Conservation (phyloP, 805 yeast species). For the Wickerhamiella siamensis region DNA sequence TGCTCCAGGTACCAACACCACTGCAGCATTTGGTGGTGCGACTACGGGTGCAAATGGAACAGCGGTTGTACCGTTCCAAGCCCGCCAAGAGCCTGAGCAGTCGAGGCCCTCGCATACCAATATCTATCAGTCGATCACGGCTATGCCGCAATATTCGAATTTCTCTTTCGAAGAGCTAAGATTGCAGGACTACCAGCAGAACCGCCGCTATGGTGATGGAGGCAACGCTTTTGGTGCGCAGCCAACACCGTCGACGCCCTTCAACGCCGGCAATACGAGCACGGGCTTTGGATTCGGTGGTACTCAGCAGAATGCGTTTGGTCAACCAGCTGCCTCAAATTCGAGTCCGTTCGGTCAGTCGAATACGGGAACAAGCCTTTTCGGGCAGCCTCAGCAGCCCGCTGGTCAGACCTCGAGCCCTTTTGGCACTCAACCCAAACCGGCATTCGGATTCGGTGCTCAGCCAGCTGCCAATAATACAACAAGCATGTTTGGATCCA, state of each 20-base stretch:
- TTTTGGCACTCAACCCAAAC: not conserved
- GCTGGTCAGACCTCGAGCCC: slow-evolving; percentile 2
- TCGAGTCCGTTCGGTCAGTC: not conserved
- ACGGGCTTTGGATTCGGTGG: slow-evolving; percentile 13
- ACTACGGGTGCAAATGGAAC: slow-evolving; percentile 46
- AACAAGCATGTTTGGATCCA: slow-evolving; percentile 5
- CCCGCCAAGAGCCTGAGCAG: slow-evolving; percentile 58
- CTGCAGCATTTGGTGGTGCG: slow-evolving; percentile 17
- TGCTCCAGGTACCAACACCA: slow-evolving; percentile 18
- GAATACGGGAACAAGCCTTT: not conserved
- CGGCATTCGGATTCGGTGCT: slow-evolving; percentile 7
- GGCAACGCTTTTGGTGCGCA: slow-evolving; percentile 5
- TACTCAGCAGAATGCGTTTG: not conserved
- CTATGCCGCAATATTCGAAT: slow-evolving; percentile 82
- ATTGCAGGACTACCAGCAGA: slow-evolving; percentile 69
- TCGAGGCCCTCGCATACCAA: slow-evolving; percentile 37
- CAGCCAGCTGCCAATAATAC: slow-evolving; percentile 1
- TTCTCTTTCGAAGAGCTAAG: slow-evolving; percentile 81
- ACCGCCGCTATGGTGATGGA: slow-evolving; percentile 45
- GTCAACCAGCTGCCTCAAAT: not conserved
- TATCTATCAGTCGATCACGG: slow-evolving; percentile 53
- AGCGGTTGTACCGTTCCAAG: slow-evolving; percentile 51
- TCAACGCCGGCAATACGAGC: slow-evolving; percentile 6
- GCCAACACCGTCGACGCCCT: slow-evolving; percentile 1
- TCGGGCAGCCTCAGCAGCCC: slow-evolving; percentile 4